These are phyloP conservation scores for Coemansia sp. DNA, from an alignment of 192 early-diverging fungal genomes.

Conservation along the genomic window DNA sequence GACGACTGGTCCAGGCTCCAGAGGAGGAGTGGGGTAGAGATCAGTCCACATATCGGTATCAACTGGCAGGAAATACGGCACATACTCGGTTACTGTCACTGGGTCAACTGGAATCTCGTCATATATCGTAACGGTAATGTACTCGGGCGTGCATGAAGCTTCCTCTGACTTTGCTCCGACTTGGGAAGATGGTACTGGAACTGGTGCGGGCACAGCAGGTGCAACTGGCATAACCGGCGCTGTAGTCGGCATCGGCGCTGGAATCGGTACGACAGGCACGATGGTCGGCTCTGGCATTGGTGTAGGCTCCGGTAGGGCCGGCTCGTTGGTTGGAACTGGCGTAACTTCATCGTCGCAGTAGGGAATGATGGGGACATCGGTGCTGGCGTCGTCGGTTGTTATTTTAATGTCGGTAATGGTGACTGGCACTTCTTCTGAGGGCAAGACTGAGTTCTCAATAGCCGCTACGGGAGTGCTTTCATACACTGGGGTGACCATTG, in stretches of 20 bases:
- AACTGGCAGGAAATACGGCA: slow-evolving; percentile 23
- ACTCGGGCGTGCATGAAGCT: slow-evolving; percentile 4
- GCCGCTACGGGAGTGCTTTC: neutral
- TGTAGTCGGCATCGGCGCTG: slow-evolving; percentile 6
- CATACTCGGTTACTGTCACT: slow-evolving; percentile 29
- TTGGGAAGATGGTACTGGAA: neutral
- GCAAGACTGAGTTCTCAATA: neutral
- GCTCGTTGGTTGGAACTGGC: neutral
- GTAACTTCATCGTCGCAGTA: neutral
- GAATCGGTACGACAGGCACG: neutral
- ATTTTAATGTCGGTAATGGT: neutral
- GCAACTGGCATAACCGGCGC: neutral
- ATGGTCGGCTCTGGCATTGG: slow-evolving; percentile 8
- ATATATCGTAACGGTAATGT: slow-evolving; percentile 22
- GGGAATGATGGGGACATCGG: neutral
- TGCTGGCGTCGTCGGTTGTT: neutral
- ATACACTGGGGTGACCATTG: neutral
- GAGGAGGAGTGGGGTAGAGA: slow-evolving; percentile 16
- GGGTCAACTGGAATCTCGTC: slow-evolving; percentile 10
- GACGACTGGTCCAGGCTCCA: slow-evolving; percentile 45
- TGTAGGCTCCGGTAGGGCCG: neutral
- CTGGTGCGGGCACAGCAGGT: neutral
- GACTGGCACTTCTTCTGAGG: neutral
- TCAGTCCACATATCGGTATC: slow-evolving; percentile 19
- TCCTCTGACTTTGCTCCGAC: neutral